Conservation (phyloP, 1,284 basidiomycete genomes). For the Malassezia furfur region DNA sequence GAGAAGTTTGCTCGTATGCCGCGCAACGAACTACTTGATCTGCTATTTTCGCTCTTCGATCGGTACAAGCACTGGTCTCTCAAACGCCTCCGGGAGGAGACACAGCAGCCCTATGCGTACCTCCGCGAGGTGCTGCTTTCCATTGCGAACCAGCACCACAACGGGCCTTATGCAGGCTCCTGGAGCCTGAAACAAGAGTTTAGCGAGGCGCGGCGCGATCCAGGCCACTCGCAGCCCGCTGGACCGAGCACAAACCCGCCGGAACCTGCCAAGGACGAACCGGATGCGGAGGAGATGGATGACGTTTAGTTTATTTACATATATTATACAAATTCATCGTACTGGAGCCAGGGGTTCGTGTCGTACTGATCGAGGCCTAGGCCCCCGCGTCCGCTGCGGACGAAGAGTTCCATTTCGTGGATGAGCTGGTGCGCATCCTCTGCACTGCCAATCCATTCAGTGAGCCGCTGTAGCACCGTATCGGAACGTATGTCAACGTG, state of each 20-base stretch:
- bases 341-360: constrained; percentile 16
- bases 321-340: constrained; percentile 3
- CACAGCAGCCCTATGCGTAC: constrained; percentile 82
- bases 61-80: constrained; percentile 74
- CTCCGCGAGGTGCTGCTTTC: constrained; percentile 75
- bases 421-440: constrained; percentile 8
- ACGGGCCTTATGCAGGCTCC: constrained; percentile 57
- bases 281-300: constrained; percentile 2
- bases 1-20: constrained; percentile 81
- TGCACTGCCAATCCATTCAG: constrained; percentile 14
- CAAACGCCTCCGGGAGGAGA: constrained; percentile 65
- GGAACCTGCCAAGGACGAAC: not conserved
- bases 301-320: constrained; percentile 4
- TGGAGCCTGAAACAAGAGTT: constrained; percentile 48
- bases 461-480: constrained; percentile 5
- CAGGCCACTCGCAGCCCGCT: not conserved
- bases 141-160: constrained; percentile 69
- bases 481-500: constrained; percentile 14
- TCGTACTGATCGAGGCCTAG: constrained; percentile 17
- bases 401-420: constrained; percentile 17
- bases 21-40: constrained; percentile 74
- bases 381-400: constrained; percentile 14
- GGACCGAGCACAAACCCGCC: not conserved
- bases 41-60: constrained; percentile 70
- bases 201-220: constrained; percentile 2